Evolutionary conservation across 257 asterid species (phyloP).

Genomic region (Prunella vulgaris): DNA sequence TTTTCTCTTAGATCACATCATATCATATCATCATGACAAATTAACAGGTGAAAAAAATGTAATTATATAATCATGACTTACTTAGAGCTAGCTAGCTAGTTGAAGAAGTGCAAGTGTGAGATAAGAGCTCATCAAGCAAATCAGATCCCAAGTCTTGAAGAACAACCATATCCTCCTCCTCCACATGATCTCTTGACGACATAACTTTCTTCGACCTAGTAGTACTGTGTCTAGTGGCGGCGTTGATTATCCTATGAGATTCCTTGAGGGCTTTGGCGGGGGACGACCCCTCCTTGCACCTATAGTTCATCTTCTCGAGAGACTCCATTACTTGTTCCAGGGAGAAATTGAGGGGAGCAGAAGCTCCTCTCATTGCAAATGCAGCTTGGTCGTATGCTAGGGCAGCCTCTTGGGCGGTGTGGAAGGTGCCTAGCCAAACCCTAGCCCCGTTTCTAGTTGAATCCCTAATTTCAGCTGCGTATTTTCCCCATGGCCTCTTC

Average conservation of each 20-base stretch:
- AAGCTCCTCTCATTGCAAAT: constrained; percentile 31
- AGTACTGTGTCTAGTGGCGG: neutral
- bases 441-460: constrained; percentile 34
- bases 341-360: constrained; percentile 29
- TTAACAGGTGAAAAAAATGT: neutral
- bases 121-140: constrained; percentile 23
- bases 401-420: constrained; percentile 38
- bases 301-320: constrained; percentile 30
- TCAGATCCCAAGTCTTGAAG: constrained; percentile 43
- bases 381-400: constrained; percentile 46
- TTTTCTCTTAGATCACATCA: no score
- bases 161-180: constrained; percentile 27
- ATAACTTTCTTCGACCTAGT: neutral
- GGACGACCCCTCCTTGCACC: constrained; percentile 33
- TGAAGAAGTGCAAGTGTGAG: neutral
- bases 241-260: constrained; percentile 23
- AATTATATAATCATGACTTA: neutral
- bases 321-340: constrained; percentile 29
- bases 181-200: no score
- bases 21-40: no score
- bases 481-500: constrained; percentile 41
- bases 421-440: constrained; percentile 50
- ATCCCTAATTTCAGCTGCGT: constrained; percentile 41
- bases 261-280: constrained; percentile 39
- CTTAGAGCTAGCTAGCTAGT: neutral